Percentiles rank a stretch among this genome's conserved stretches.
phyloP scores from a whole-genome alignment of 2,329 filamentous ascomycete genomes.

The Paecilomyces variotii region DNA sequence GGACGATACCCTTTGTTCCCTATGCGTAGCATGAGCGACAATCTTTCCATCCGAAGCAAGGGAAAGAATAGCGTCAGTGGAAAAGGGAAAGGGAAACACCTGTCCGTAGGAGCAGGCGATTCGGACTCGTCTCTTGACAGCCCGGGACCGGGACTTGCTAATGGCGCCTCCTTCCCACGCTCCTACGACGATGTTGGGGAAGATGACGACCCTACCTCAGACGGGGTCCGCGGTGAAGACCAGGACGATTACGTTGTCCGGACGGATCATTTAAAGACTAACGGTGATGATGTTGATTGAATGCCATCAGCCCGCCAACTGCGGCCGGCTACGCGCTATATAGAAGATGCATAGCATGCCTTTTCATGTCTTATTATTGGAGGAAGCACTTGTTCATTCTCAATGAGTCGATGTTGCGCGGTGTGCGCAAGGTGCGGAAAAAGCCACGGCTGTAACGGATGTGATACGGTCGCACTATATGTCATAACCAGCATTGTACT shows the following conservation, averaged over 20 bases:
- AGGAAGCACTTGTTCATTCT: neutral
- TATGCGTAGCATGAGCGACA: constrained; percentile 21
- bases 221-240: constrained; percentile 17
- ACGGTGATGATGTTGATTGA: constrained; percentile 7
- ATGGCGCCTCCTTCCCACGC: constrained; percentile 8
- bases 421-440: neutral
- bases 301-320: neutral
- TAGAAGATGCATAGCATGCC: neutral
- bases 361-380: neutral
- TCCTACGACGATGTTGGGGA: constrained; percentile 14
- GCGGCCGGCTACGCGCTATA: neutral
- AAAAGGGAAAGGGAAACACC: constrained; percentile 32
- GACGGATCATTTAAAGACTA: constrained; percentile 28
- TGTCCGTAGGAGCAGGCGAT: constrained; percentile 24
- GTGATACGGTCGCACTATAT: neutral
- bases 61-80: constrained; percentile 16
- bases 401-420: neutral
- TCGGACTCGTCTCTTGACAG: constrained; percentile 22
- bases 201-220: constrained; percentile 16
- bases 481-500: neutral
- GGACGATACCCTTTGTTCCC: constrained; percentile 20
- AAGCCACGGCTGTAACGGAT: neutral
- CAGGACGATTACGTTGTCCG: constrained; percentile 32
- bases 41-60: constrained; percentile 20
- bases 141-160: constrained; percentile 4